Evolutionary conservation across 495 filamentous ascomycete genomes (phyloP), one percentile per base, ranked within the genome.

Genomic region (Endocarpon pusillum): DNA sequence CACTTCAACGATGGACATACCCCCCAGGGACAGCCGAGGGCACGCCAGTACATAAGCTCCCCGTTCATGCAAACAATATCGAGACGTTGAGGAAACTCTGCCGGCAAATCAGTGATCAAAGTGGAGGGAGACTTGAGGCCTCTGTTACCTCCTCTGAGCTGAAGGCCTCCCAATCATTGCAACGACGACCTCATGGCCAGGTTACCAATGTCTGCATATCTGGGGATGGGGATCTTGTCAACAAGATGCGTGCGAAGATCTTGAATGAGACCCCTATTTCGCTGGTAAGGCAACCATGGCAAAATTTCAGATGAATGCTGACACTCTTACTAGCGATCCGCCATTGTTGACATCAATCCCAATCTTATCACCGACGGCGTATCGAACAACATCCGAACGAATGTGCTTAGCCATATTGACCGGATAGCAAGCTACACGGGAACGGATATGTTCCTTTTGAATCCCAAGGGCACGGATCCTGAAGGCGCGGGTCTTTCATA

Each of bases 381-480:
- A 14, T 58, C 75, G 21, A 73, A 73, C 40, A 76, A 67, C 4
- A 61, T 81, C 32, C 67, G 76, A 40, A 58, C 70, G 3, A 73
- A 71, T 41, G 76, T 94, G 15, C 64, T 85, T n/a, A 72, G 79
- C 18, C 81, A 87, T 46, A 64, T 96, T 40, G 80, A 94, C 48
- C 71, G 73, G 22, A 69, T 89, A 49, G 78, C 89, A 15, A 65
- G 59, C 29, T 85, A 76, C 50, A 93, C 85, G 39, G 89, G 86
- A 18, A 85, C 91, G 36, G 91, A 96, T 52, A 89, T 97, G 43
- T 97, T 97, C 55, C 61, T 97, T 12, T 66, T 96, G 37, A 82
- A 77, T 33, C 86, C 81, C 16, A 91, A 82, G 57, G 50, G 63
- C 34, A 52, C 57, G 32, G 65, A 70, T 47, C 57, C 57, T 8